Base-by-base conservation (phyloP, 805 yeast species). In the Candida parachauliodes region DNA sequence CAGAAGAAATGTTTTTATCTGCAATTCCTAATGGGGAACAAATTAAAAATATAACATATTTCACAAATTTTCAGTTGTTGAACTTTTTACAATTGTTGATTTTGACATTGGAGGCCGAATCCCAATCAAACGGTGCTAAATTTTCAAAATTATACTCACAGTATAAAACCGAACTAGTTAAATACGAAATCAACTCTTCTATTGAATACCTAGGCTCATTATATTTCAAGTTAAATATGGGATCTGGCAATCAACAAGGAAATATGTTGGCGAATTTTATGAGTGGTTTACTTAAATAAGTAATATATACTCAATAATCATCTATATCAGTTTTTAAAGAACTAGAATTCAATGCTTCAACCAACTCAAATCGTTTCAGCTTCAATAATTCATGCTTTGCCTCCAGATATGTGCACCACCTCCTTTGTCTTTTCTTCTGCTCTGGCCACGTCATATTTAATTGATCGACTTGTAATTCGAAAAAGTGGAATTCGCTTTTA, bases 401-500 rank as follows among this genome's bases (percentile, higher is more conserved):
- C 42, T 82, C 86, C 3, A 69, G 56, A 48, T 76, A 84, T 2
- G 75, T 68, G 55, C 84, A 81, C 95, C 97, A 88, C 41, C 77
- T 65, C 37, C 98, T 65, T 22, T 69, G 65, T 41, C 98, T 71
- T 41, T 62, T 62, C 11, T 62, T 38, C 11, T 57, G 48, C 60
- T 93, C 98, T 0, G 98, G 98, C 83, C 89, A 93, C 17, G 57
- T 69, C 1, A 65, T 72, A 29, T 72, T 72, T 43, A 85, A 65
- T 35, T 73, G 64, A 11, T 59, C 72, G 2, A 83, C 78, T 11
- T 56, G 52, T 83, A 91, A 72, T 57, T 91, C 95, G 57, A 72
- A 93, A 55, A 91, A 83, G 55, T 88, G 93, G 53, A 81, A 91
- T 56, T 88, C 95, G n/a, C 89, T 71, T 44, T 85, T 69, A 2